These are phyloP conservation scores for Centaurea solstitialis DNA, from an alignment of 129 eudicot genomes.

Conservation along the genomic window DNA sequence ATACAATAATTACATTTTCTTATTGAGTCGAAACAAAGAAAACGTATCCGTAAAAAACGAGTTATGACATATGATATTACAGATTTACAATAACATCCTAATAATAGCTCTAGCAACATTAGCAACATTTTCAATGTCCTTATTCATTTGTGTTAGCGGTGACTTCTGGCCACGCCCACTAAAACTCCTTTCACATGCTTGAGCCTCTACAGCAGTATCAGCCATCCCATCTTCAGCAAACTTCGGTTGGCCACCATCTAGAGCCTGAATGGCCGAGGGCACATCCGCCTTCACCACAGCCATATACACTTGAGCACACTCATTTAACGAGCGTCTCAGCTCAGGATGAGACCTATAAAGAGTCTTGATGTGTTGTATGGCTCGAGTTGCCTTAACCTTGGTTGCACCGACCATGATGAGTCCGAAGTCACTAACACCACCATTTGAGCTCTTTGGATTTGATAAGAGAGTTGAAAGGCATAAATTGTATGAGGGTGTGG, in stretches of 20 bases:
- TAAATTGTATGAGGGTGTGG: slow-evolving; percentile 49
- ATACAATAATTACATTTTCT: not conserved
- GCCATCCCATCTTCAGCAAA: slow-evolving; percentile 64
- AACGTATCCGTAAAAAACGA: not conserved
- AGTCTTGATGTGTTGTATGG: slow-evolving; percentile 34
- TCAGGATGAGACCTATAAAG: slow-evolving; percentile 27
- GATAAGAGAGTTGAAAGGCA: slow-evolving; percentile 49
- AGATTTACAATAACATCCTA: slow-evolving; percentile 39
- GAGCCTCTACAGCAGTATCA: slow-evolving; percentile 50
- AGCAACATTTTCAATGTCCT: slow-evolving; percentile 37
- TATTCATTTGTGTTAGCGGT: slow-evolving; percentile 34
- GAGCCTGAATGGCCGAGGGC: slow-evolving; percentile 41
- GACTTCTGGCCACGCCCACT: slow-evolving; percentile 26
- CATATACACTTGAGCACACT: slow-evolving; percentile 37
- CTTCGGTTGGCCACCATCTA: slow-evolving; percentile 56
- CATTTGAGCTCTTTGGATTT: slow-evolving; percentile 45
- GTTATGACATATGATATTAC: not conserved
- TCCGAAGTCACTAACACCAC: slow-evolving; percentile 43
- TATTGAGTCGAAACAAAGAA: not conserved
- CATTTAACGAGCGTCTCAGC: slow-evolving; percentile 23
- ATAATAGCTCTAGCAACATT: slow-evolving; percentile 48
- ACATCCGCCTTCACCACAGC: slow-evolving; percentile 45
- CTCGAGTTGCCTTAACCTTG: slow-evolving; percentile 30
- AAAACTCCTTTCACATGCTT: slow-evolving; percentile 45
- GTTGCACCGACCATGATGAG: slow-evolving; percentile 55